Evolutionary conservation across 1,284 basidiomycete species (phyloP), one percentile per base, ranked within the genome.

Genomic region (Moesziomyces sp.): DNA sequence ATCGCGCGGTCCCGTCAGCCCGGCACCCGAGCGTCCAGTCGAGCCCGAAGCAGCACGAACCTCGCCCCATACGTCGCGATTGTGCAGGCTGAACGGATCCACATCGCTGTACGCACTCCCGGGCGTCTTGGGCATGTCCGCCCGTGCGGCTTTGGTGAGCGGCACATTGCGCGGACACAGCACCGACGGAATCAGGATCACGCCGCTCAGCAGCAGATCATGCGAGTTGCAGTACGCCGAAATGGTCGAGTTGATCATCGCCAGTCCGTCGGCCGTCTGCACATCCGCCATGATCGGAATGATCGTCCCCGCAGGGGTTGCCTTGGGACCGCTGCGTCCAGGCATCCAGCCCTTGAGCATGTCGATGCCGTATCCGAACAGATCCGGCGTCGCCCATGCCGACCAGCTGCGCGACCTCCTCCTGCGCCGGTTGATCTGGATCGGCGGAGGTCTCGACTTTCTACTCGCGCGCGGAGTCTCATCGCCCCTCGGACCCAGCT

Each of bases 341-440:
- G 76, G 65, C 53, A 60, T 58, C 62, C 73, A 74, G n/a, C 76
- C 76, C 59, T 78, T 78, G 40, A 78, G 61, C 72, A 77, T 72
- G 52, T 78, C 76, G 28, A 64, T 58, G 24, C 72, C 74, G 26
- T 68, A 71, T 0, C 76, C 76, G 30, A 77, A 70, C 16, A 78
- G 57, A 38, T 69, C 76, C 1, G 76, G 66, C 3, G 71, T 55
- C 3, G 64, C 56, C 76, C 76, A 77, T n/a, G 46, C 59, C 16
- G 72, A 74, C 73, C 73, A 71, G 59, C 76, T 76, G 23, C 53
- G 47, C 9, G 69, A 72, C 5, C 69, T 35, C 13, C 57, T 50
- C 40, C 67, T 46, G 3, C 48, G 24, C 11, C 8, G 53, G 46
- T 38, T 57, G 44, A 60, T 52, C 21, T 56, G 48, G 46, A 63